phyloP scores from a whole-genome alignment of 108 stramenopile species.

The Pseudonitzschia multistriata region DNA sequence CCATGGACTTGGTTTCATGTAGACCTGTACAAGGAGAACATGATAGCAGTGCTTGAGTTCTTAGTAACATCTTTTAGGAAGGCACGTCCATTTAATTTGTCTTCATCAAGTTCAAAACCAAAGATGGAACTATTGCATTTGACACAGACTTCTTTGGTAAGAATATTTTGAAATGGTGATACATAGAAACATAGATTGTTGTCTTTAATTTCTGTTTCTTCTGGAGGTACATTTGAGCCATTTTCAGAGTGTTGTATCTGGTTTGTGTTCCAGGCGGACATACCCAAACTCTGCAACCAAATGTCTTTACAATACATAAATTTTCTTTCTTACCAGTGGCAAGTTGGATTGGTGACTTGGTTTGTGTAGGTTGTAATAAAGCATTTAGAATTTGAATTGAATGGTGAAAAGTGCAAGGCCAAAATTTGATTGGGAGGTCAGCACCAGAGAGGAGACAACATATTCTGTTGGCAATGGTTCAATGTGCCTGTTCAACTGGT shows the following conservation, averaged over 20 bases:
- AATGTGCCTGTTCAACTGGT: conserved; percentile 16
- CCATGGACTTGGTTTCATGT: too few species aligned
- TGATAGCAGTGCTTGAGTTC: too few species aligned
- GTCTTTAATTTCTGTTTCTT: too few species aligned
- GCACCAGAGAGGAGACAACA: neutral
- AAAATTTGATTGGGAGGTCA: neutral
- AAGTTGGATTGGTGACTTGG: neutral
- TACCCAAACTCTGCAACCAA: neutral
- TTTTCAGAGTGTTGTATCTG: neutral
- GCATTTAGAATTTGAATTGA: conserved; percentile 16
- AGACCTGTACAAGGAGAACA: too few species aligned
- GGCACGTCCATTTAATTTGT: too few species aligned
- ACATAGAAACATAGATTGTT: too few species aligned
- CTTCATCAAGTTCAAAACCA: too few species aligned
- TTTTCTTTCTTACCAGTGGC: neutral
- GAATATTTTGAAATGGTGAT: too few species aligned
- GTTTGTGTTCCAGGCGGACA: neutral
- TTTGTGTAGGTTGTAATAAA: neutral
- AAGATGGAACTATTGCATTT: too few species aligned
- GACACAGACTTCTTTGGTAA: too few species aligned
- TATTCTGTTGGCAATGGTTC: neutral
- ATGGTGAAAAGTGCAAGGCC: too few species aligned
- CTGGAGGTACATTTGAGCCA: neutral
- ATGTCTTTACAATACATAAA: neutral
- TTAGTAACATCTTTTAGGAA: too few species aligned